Conservation (phyloP, 306 rosid species). For the Lablab purpureus region DNA sequence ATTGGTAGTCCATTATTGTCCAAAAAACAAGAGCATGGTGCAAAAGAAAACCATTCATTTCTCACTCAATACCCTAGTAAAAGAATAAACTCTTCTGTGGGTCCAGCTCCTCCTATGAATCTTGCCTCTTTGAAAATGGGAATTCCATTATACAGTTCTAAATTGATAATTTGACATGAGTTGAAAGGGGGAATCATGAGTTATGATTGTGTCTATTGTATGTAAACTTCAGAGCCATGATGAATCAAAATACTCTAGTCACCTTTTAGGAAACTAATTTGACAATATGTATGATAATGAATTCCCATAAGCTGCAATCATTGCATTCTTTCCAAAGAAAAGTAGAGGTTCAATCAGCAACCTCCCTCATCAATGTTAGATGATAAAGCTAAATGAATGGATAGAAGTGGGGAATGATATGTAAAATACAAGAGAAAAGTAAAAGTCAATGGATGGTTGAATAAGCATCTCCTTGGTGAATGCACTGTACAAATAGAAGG, state of each 20-base stretch:
- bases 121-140: no score
- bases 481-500: not conserved
- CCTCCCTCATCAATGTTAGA: not conserved
- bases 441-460: not conserved
- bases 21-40: no score
- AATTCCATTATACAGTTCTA: no score
- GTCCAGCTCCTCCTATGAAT: no score
- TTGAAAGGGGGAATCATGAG: no score
- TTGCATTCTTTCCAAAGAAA: not conserved
- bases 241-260: not conserved
- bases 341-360: not conserved
- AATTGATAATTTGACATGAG: no score
- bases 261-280: not conserved
- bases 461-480: not conserved
- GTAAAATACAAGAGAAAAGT: not conserved
- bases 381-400: not conserved
- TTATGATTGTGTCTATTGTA: not conserved
- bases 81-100: no score
- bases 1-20: no score
- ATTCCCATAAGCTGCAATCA: not conserved
- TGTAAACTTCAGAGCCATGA: not conserved
- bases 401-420: not conserved
- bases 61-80: no score
- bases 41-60: no score
- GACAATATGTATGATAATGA: not conserved